Evolutionary conservation across 1,284 basidiomycete genomes (phyloP).

Genomic region (Thelephora terrestris): DNA sequence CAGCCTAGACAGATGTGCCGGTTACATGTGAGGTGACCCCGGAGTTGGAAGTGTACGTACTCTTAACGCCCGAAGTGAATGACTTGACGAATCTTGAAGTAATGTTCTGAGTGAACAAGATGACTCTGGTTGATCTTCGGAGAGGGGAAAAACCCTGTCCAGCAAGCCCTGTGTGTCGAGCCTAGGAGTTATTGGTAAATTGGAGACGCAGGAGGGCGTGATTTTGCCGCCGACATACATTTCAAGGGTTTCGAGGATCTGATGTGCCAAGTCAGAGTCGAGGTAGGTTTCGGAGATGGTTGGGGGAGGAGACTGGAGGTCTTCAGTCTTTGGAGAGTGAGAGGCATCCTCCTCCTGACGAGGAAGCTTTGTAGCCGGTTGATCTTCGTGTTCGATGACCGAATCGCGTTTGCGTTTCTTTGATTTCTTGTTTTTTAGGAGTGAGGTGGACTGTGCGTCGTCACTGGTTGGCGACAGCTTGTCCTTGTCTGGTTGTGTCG

Average conservation of each 20-base stretch:
- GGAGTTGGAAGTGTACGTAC: conserved; percentile 24
- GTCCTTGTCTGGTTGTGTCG: conserved; percentile 30
- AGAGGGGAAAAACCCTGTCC: conserved; percentile 65
- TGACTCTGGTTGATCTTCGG: conserved; percentile 27
- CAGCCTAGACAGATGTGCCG: conserved; percentile 30
- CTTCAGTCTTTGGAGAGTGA: conserved; percentile 1
- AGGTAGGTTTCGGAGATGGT: neutral
- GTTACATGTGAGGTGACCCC: conserved; percentile 1
- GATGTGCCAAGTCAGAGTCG: conserved; percentile 35
- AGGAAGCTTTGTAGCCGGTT: conserved; percentile 35
- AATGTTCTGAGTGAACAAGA: conserved; percentile 54
- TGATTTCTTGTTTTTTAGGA: conserved; percentile 22
- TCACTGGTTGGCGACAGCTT: conserved; percentile 14
- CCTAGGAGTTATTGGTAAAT: conserved; percentile 24
- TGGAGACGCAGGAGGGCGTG: conserved; percentile 4
- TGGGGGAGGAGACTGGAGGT: neutral
- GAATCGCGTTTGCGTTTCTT: conserved; percentile 62
- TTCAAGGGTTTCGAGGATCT: conserved; percentile 69
- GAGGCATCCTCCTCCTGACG: conserved; percentile 25
- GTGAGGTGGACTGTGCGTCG: no score
- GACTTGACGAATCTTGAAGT: conserved; percentile 41
- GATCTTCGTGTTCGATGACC: conserved; percentile 31
- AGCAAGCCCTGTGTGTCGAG: conserved; percentile 65
- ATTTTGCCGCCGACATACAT: conserved; percentile 34
- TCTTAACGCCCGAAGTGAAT: conserved; percentile 42